Percentiles rank a stretch among this genome's conserved stretches.
phyloP scores from a whole-genome alignment of 345 rosid genomes.

The Raphanus sativus region DNA sequence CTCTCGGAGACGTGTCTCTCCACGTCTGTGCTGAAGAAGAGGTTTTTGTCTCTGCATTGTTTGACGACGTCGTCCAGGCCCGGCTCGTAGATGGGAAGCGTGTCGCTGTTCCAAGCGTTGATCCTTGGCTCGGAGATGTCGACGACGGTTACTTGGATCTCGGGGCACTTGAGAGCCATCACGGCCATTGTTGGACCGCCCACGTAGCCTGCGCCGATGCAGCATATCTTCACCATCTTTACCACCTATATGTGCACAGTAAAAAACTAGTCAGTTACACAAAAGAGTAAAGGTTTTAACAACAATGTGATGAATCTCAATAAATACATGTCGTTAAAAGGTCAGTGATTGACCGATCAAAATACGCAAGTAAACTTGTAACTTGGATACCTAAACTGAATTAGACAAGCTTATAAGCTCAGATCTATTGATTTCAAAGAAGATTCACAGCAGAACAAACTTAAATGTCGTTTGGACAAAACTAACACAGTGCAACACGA shows the following conservation, averaged over 20 bases:
- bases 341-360: no score
- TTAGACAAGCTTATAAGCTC: not conserved
- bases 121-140: conserved; percentile 61
- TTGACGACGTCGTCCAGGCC: conserved; percentile 67
- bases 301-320: not conserved
- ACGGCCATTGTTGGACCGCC: conserved; percentile 85
- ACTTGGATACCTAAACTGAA: no score
- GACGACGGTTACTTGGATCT: conserved; percentile 60
- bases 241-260: not conserved
- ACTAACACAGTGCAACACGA: not conserved
- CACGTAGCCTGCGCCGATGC: conserved; percentile 75
- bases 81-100: conserved; percentile 71
- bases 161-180: conserved; percentile 65
- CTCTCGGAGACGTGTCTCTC: conserved; percentile 65
- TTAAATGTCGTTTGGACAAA: not conserved
- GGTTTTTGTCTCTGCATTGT: conserved; percentile 60
- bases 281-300: not conserved
- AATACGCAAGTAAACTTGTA: no score
- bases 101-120: conserved; percentile 67
- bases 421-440: conserved; percentile 14
- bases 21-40: conserved; percentile 65
- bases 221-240: conserved; percentile 69
- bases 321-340: no score
- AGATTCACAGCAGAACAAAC: not conserved
- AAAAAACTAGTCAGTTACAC: not conserved